Base-by-base conservation (phyloP, 768 basidiomycete species). In the Phanerochaete carnosa region DNA sequence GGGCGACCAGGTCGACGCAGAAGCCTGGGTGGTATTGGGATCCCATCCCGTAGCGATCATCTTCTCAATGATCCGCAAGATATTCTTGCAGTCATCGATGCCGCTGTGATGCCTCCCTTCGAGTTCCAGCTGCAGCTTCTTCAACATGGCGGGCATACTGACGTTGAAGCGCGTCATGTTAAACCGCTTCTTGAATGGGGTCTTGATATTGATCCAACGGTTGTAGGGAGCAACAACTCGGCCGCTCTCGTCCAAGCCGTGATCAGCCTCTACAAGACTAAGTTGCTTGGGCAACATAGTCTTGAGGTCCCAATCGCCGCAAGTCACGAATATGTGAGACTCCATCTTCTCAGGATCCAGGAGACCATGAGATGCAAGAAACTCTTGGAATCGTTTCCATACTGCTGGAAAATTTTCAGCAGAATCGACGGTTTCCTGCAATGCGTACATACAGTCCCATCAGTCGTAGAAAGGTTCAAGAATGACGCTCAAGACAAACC, bases 61-160 rank as follows among this genome's bases (percentile, higher is more conserved):
- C 54, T 51, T 64, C 45, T 62, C 61, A 11, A 68, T 63, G 37
- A 72, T 67, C 30, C 68, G 62, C 60, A 70, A 45, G 56, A 72
- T 70, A 55, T 72, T 72, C 61, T 51, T 67, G 61, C 71, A 72
- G 60, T 72, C 71, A 53, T 72, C 71, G 33, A 72, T 72, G 2
- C 71, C 71, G 26, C 70, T 70, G 32, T 72, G 71, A 35, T 72
- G 68, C 43, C 69, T 67, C 15, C 70, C 70, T 60, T 66, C 70
- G 30, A 71, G 57, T 30, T 63, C 55, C 53, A 72, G 60, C 28
- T 60, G 51, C 59, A 69, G 63, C 46, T 61, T 50, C 12, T 52
- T 54, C 23, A 71, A 65, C 71, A 72, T 72, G 23, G 55, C 60
- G 12, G 57, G 50, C 71, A 72, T 70, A 23, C 64, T 68, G 35